Evolutionary conservation across 371 early-diverging fungal species (phyloP), one percentile per base, ranked within the genome.

Genomic region (Mucor circinelloides): DNA sequence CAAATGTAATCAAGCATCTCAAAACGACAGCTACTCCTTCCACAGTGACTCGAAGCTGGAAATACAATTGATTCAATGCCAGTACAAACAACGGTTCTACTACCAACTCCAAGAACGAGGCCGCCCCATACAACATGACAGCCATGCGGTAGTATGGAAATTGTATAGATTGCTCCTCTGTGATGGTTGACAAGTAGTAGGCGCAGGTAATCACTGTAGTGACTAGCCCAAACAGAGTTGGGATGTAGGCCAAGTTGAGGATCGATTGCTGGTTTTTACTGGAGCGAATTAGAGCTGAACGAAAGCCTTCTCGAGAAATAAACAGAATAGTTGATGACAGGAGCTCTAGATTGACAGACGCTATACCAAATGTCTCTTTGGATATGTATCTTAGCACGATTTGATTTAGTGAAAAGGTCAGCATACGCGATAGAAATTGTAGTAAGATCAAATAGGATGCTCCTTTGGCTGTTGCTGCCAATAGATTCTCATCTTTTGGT

Each of bases 281-380:
- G n/a, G 75, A 61, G 38, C 87, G 78, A 46, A 96, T 72, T 27
- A 94, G 73, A 0, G 95, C 96, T 78, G 91, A 91, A 25, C 98
- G 87, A 55, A 96, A 87, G 23, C 91, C 91, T 75, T 98, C 98
- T 12, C 98, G 84, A 0, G 96, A 94, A 25, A 98, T 85, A 75
- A 97, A 97, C 50, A 97, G 79, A 46, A 97, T 90, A 0, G 97
- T 91, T 17, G 90, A 89, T 13, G 93, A 76, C 13, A 96, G 72
- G 12, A 98, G 85, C 76, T 97, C 97, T 30, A 97, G 80, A 54
- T 93, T 89, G 50, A 95, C 87, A 1, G 90, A 87, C 0, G 94
- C 96, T 15, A 95, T 85, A 3, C 97, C 98, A 40, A 95, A 86
- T 1, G 91, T 89, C 42, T 83, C 83, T 15, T 92, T 85, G 15